Percentiles rank a stretch among this genome's conserved stretches.
phyloP scores from a whole-genome alignment of 2,329 filamentous ascomycete genomes.

The Plenodomus lindquistii region DNA sequence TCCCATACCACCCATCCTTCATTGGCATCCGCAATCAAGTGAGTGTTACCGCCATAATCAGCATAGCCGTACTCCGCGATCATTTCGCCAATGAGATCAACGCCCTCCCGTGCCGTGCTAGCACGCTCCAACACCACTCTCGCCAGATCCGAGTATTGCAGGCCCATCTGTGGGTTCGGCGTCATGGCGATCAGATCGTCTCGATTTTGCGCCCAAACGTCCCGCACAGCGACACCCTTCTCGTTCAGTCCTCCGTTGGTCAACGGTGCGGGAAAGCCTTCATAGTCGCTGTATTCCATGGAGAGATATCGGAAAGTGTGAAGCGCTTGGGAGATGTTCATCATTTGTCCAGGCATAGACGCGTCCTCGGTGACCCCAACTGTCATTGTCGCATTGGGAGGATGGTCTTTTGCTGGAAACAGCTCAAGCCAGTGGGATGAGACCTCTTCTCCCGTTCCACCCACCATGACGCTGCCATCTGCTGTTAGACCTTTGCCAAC shows the following conservation, averaged over 20 bases:
- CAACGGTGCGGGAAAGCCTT: constrained; percentile 50
- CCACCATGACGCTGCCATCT: constrained; percentile 50
- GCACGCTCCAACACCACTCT: constrained; percentile 49
- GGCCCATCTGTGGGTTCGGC: constrained; percentile 46
- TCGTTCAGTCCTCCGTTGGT: constrained; percentile 53
- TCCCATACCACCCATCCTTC: constrained; percentile 45
- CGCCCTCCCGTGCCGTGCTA: constrained; percentile 47
- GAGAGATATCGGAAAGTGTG: constrained; percentile 43
- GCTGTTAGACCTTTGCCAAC: constrained; percentile 52
- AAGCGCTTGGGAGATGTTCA: constrained; percentile 40
- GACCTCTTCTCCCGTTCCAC: constrained; percentile 54
- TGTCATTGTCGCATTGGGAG: constrained; percentile 48
- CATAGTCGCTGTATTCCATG: constrained; percentile 47
- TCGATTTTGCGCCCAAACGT: constrained; percentile 49
- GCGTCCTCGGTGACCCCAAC: constrained; percentile 50
- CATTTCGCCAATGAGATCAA: constrained; percentile 48
- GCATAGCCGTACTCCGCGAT: constrained; percentile 48
- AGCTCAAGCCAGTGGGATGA: constrained; percentile 55
- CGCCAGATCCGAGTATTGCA: constrained; percentile 50
- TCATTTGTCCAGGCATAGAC: constrained; percentile 39
- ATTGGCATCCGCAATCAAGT: constrained; percentile 47
- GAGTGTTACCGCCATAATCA: constrained; percentile 50
- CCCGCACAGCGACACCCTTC: constrained; percentile 47
- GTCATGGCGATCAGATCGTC: constrained; percentile 48
- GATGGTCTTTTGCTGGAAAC: constrained; percentile 48